A percentile compares a stretch with the other conserved stretches of the same genome.
Conservation (phyloP, 768 basidiomycete genomes). For the Mycena galopus region DNA sequence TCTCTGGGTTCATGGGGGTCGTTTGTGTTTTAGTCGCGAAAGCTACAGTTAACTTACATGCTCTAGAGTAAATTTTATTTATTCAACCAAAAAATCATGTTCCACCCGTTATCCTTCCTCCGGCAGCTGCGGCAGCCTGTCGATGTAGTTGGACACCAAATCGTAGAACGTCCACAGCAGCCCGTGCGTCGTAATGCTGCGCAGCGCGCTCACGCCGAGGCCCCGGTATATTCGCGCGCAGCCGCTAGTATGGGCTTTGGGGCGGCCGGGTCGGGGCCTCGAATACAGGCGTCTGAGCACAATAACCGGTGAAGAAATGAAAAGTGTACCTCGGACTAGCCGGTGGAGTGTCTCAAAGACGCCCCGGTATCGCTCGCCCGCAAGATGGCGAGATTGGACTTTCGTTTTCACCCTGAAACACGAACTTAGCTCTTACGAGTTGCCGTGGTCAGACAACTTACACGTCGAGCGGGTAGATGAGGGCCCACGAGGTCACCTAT, state of each 20-base stretch:
- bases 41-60: constrained; percentile 31
- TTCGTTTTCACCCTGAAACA: constrained; percentile 87
- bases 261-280: constrained; percentile 83
- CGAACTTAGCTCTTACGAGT: constrained; percentile 7
- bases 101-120: constrained; percentile 15
- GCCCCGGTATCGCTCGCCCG: constrained; percentile 80
- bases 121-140: constrained; percentile 57
- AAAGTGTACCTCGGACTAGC: constrained; percentile 78
- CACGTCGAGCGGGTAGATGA: constrained; percentile 97
- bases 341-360: constrained; percentile 81
- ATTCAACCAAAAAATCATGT: neutral
- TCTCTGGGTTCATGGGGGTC: neutral
- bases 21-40: constrained; percentile 5
- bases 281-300: neutral
- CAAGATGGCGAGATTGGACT: constrained; percentile 92
- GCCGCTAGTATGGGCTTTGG: constrained; percentile 86
- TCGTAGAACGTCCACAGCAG: constrained; percentile 96
- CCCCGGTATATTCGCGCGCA: constrained; percentile 91
- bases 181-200: constrained; percentile 95
- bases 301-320: neutral
- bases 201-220: constrained; percentile 91
- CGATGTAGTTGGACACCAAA: constrained; percentile 80
- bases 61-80: constrained; percentile 27
- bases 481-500: constrained; percentile 83
- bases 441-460: constrained; percentile 50